A percentile compares a stretch with the other conserved stretches of the same genome.
phyloP scores from a whole-genome alignment of 148 eudicot species.

The Camellia granthamiana region DNA sequence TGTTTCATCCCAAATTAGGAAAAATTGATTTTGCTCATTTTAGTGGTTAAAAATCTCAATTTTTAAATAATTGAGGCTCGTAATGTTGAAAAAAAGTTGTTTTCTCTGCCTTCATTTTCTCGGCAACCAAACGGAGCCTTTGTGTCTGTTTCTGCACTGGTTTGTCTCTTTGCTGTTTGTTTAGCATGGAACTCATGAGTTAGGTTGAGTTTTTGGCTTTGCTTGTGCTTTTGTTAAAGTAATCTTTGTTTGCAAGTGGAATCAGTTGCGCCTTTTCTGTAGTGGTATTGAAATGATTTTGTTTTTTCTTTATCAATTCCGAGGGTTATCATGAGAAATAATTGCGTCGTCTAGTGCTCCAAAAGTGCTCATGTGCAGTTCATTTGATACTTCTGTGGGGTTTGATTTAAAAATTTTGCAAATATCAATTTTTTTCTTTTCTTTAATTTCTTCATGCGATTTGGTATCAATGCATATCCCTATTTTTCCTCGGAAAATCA shows the following conservation, averaged over 20 bases:
- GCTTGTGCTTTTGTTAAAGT: constrained; percentile 26
- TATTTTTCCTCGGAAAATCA: neutral
- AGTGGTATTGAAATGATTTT: constrained; percentile 28
- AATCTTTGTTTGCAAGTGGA: constrained; percentile 19
- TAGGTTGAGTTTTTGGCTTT: constrained; percentile 6
- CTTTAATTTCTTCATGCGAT: neutral
- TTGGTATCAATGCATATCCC: neutral
- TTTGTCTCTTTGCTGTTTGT: neutral
- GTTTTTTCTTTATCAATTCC: constrained; percentile 21
- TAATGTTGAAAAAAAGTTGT: neutral
- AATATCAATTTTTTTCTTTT: neutral
- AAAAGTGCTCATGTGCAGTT: neutral
- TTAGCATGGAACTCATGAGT: neutral
- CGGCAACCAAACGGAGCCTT: neutral
- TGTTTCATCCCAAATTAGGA: neutral
- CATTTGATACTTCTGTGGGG: neutral
- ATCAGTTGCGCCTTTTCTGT: constrained; percentile 12
- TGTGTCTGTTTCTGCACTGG: neutral
- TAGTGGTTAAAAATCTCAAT: neutral
- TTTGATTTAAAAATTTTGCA: neutral
- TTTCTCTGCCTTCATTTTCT: neutral
- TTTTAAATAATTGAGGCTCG: neutral
- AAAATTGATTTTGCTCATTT: constrained; percentile 12
- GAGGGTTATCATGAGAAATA: constrained; percentile 14
- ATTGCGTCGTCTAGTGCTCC: constrained; percentile 23